Evolutionary conservation across 768 basidiomycete species (phyloP), one percentile per base, ranked within the genome.

Genomic region (Boletus pseudo-olivaceus): DNA sequence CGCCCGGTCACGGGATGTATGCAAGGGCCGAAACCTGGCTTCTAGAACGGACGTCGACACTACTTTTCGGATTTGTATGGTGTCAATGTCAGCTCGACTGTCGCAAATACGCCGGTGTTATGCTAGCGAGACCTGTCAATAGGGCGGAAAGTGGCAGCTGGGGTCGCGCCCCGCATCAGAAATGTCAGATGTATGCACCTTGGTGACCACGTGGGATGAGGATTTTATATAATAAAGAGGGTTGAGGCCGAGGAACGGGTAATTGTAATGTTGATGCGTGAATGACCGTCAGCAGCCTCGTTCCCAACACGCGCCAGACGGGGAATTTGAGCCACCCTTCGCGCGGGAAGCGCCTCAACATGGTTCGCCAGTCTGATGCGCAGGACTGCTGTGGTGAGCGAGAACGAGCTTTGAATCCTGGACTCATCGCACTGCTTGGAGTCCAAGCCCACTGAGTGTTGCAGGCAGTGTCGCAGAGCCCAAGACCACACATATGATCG

Each of bases 201-300:
- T 44, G 43, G 54, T 5, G 47, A n/a, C 61, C 65, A 58, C 60
- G 62, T 60, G 63, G 33, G 34, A 35, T n/a, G 33, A 54, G 47
- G 51, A 55, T 49, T 44, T 32, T 51, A 44, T 53, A 57, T 54
- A 60, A 62, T 59, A 40, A 61, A 30, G 46, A 52, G 51, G 56
- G 59, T 58, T 59, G 57, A 57, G 55, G 63, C 58, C 56, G 57
- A 65, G 61, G 66, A 57, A 44, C n/a, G 37, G 56, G 55, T 47
- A 55, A 57, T 67, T 57, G 61, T 47, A 58, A 58, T 60, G 56
- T 55, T 62, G 54, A 54, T 41, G 49, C 37, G 48, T 32, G 62
- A 58, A 69, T 65, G 54, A 53, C 63, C 61, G 63, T 62, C 51
- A 42, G 42, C 61, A 54, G 61, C 67, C 67, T 68, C 68, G 57